These are phyloP conservation scores for Schwanniomyces yamadae DNA, from an alignment of 805 yeast species.

Conservation along the genomic window DNA sequence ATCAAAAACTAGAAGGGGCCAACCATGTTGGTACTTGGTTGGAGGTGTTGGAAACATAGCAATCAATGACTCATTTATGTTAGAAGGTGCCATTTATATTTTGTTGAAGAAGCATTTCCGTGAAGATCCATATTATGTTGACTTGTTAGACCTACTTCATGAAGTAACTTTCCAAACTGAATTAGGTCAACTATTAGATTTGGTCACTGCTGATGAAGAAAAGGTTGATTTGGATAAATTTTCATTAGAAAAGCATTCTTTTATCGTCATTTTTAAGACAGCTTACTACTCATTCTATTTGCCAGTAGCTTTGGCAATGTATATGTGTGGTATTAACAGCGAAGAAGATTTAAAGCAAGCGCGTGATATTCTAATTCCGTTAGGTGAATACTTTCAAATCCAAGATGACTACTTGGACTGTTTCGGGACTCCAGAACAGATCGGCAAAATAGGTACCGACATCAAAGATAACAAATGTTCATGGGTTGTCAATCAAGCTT, in stretches of 20 bases:
- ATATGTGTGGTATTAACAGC: slow-evolving; percentile 74
- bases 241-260: slow-evolving; percentile 85
- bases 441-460: slow-evolving; percentile 98
- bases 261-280: slow-evolving; percentile 94
- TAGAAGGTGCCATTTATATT: slow-evolving; percentile 90
- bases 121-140: slow-evolving; percentile 78
- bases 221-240: slow-evolving; percentile 85
- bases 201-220: slow-evolving; percentile 97
- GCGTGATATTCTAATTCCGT: slow-evolving; percentile 80
- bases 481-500: slow-evolving; percentile 94
- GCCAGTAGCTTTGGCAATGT: slow-evolving; percentile 97
- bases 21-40: slow-evolving; percentile 93
- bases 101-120: slow-evolving; percentile 87
- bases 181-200: slow-evolving; percentile 91
- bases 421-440: slow-evolving; percentile 95
- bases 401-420: slow-evolving; percentile 97
- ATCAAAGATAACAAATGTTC: slow-evolving; percentile 98
- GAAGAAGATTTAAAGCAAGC: slow-evolving; percentile 84
- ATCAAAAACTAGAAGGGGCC: slow-evolving; percentile 96
- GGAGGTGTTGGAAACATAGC: slow-evolving; percentile 88
- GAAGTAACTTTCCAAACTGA: slow-evolving; percentile 98
- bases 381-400: slow-evolving; percentile 98
- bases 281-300: slow-evolving; percentile 96
- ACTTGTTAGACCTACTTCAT: slow-evolving; percentile 89
- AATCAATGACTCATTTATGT: slow-evolving; percentile 94